A percentile compares a stretch with the other conserved stretches of the same genome.
Evolutionary conservation across 768 basidiomycete genomes (phyloP).

Genomic region (Boletus insuetus): DNA sequence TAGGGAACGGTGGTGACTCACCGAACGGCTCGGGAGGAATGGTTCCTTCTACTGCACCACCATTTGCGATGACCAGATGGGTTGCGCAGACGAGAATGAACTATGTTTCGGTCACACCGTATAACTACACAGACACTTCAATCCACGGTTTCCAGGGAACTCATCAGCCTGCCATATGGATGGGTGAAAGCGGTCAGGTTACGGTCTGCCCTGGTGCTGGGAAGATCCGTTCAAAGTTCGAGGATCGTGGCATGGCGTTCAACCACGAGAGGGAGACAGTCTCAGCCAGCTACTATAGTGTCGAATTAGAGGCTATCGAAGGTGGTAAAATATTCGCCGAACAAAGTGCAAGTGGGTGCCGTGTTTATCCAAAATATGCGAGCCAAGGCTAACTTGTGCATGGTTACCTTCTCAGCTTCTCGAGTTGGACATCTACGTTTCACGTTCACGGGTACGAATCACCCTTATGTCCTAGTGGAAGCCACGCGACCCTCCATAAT

Average conservation of each 20-base stretch:
- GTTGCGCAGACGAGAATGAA: conserved; percentile 76
- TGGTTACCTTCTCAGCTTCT: conserved; percentile 46
- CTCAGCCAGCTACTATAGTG: conserved; percentile 54
- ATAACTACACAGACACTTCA: conserved; percentile 55
- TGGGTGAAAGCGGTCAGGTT: conserved; percentile 74
- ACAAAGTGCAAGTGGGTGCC: conserved; percentile 57
- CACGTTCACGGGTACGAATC: conserved; percentile 46
- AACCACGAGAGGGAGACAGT: conserved; percentile 52
- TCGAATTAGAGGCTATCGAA: conserved; percentile 50
- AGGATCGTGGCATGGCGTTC: conserved; percentile 55
- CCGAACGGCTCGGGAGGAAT: conserved; percentile 74
- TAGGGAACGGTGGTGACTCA: conserved; percentile 70
- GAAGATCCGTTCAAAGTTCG: conserved; percentile 50
- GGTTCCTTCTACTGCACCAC: conserved; percentile 75
- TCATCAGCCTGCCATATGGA: conserved; percentile 86
- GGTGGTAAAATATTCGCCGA: conserved; percentile 54
- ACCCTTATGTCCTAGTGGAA: conserved; percentile 65
- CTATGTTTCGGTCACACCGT: conserved; percentile 71
- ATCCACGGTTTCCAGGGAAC: conserved; percentile 80
- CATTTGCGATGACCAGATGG: conserved; percentile 87
- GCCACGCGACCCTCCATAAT: conserved; percentile 61
- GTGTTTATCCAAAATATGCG: neutral
- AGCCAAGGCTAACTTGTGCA: neutral
- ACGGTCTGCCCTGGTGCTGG: conserved; percentile 58
- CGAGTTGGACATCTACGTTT: conserved; percentile 74